Percentiles rank a stretch among this genome's conserved stretches.
These are phyloP conservation scores for Trichoderma semiorbis DNA, from an alignment of 2,329 filamentous ascomycete genomes.

Conservation along the genomic window DNA sequence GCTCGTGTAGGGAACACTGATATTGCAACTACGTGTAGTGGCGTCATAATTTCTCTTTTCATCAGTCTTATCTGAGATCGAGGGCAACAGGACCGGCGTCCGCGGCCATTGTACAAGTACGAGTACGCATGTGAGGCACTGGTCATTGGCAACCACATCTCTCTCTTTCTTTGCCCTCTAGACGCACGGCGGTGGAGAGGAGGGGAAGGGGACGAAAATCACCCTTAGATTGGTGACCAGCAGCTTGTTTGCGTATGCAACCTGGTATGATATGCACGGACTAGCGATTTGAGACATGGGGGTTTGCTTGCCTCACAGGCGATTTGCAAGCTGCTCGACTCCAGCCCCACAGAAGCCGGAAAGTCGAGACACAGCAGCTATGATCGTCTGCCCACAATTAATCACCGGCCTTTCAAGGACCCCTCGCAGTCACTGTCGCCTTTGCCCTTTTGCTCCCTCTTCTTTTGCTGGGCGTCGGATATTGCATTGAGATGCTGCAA, in stretches of 20 bases:
- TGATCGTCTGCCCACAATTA: slow-evolving; percentile 1
- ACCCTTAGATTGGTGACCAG: slow-evolving; percentile 7
- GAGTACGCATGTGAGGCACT: background rate
- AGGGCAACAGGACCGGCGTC: slow-evolving; percentile 3
- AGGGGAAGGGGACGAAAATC: background rate
- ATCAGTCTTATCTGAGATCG: background rate
- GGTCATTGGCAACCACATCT: background rate
- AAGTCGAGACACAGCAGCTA: slow-evolving; percentile 1
- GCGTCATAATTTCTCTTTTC: background rate
- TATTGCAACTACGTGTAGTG: slow-evolving; percentile 2
- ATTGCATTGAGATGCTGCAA: background rate
- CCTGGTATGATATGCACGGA: slow-evolving; percentile 14
- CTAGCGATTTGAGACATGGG: slow-evolving; percentile 8
- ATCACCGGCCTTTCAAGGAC: background rate
- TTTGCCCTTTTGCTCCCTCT: background rate
- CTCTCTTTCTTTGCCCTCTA: background rate
- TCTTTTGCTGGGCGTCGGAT: background rate
- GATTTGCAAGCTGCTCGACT: slow-evolving; percentile 10
- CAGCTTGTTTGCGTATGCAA: slow-evolving; percentile 15
- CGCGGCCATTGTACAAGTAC: background rate
- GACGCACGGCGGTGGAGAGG: slow-evolving; percentile 17
- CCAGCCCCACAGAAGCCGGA: background rate
- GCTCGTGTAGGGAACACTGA: background rate
- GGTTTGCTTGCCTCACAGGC: background rate
- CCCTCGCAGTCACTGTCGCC: background rate